phyloP scores from a whole-genome alignment of 495 filamentous ascomycete species.

The Rusavskia elegans region DNA sequence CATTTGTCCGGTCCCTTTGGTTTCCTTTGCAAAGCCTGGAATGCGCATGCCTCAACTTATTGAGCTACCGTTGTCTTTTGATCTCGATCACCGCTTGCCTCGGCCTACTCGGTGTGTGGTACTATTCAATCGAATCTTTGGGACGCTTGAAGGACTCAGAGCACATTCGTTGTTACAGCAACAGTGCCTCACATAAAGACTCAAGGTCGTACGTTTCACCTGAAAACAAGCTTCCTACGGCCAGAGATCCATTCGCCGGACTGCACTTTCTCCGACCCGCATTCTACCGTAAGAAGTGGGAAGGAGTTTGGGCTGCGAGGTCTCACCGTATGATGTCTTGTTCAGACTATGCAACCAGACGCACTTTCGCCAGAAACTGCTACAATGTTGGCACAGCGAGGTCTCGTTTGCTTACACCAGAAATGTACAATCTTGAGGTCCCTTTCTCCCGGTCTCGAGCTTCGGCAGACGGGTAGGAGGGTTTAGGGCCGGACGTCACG shows the following conservation, averaged over 20 bases:
- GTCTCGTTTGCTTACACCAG: conserved; percentile 18
- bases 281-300: not conserved
- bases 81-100: not conserved
- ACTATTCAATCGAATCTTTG: not conserved
- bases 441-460: conserved; percentile 5
- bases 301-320: not conserved
- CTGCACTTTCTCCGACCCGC: conserved; percentile 1
- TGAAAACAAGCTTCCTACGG: not conserved
- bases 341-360: not conserved
- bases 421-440: conserved; percentile 15
- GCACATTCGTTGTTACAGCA: conserved; percentile 7
- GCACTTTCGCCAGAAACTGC: not conserved
- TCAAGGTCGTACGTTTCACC: conserved; percentile 5
- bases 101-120: not conserved
- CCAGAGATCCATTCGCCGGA: conserved; percentile 34
- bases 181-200: conserved; percentile 8
- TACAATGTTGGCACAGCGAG: conserved; percentile 25
- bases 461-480: conserved; percentile 13
- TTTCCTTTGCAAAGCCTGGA: conserved; percentile 1
- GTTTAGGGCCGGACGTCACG: conserved; percentile 16
- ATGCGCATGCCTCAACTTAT: not conserved
- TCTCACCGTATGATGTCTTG: not conserved
- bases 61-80: not conserved
- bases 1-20: not conserved
- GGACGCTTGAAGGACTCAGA: conserved; percentile 5